Conservation (phyloP, 768 basidiomycete species). For the Suillus brevipes region DNA sequence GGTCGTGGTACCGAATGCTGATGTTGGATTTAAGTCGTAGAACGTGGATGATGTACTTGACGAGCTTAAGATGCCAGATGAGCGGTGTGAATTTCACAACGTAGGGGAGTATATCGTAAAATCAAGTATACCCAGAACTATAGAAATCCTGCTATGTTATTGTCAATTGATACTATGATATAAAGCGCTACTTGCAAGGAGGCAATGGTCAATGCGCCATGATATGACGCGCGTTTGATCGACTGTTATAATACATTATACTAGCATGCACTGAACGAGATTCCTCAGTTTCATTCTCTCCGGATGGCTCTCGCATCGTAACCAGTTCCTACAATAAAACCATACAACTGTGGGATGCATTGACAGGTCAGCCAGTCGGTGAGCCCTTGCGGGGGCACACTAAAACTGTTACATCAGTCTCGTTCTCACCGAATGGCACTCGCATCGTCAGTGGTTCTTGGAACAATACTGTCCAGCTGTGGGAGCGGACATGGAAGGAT, state of each 20-base stretch:
- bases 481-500: no score
- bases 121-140: no score
- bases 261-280: neutral
- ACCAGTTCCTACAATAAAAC: neutral
- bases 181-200: no score
- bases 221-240: no score
- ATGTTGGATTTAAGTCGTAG: slow-evolving; percentile 27
- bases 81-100: no score
- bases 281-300: neutral
- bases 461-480: neutral
- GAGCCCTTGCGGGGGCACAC: neutral
- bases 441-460: neutral
- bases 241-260: no score
- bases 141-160: no score
- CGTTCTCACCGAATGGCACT: neutral
- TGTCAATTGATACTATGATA: no score
- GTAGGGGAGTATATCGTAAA: no score
- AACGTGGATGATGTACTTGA: slow-evolving; percentile 16
- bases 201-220: no score
- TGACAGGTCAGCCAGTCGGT: neutral
- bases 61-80: no score
- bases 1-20: slow-evolving; percentile 23
- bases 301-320: neutral
- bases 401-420: neutral
- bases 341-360: neutral